These are phyloP conservation scores for Leptodermis oblonga DNA, from an alignment of 257 asterid genomes.

Conservation along the genomic window DNA sequence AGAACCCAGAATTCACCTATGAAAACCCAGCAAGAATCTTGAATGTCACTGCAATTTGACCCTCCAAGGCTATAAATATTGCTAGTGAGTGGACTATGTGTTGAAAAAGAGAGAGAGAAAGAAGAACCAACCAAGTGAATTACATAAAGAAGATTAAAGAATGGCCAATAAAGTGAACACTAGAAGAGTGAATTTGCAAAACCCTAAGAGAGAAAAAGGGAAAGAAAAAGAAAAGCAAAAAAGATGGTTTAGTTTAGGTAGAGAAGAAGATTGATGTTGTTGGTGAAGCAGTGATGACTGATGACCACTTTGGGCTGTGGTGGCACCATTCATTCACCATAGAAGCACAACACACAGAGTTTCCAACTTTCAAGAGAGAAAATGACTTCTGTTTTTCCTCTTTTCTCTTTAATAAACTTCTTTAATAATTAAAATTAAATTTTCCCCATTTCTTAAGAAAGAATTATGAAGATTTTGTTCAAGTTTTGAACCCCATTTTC, in stretches of 20 bases:
- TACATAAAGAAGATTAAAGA: not conserved
- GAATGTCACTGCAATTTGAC: not conserved
- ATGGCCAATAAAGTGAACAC: conserved; percentile 3
- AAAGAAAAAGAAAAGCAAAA: conserved; percentile 8
- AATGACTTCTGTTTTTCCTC: not conserved
- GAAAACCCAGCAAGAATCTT: conserved; percentile 15
- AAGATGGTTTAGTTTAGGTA: conserved; percentile 15
- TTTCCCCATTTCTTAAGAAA: not conserved
- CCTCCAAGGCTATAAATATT: not conserved
- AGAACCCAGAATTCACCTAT: conserved; percentile 12
- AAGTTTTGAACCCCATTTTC: not conserved
- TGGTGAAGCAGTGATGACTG: conserved; percentile 27
- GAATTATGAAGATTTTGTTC: not conserved
- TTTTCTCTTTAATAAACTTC: not conserved
- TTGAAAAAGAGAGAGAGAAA: not conserved
- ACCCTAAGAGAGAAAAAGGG: conserved; percentile 14
- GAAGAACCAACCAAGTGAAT: conserved; percentile 14
- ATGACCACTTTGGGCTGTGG: conserved; percentile 33
- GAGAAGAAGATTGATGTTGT: conserved; percentile 29
- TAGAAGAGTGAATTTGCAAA: conserved; percentile 4
- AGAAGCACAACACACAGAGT: conserved; percentile 18
- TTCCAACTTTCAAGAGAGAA: conserved; percentile 21
- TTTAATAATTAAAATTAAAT: too few relatives aligned
- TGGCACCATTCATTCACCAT: conserved; percentile 35
- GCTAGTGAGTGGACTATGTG: not conserved